Percentiles rank a stretch among this genome's conserved stretches.
phyloP scores from a whole-genome alignment of 768 basidiomycete species.

The Lepiota venenata region DNA sequence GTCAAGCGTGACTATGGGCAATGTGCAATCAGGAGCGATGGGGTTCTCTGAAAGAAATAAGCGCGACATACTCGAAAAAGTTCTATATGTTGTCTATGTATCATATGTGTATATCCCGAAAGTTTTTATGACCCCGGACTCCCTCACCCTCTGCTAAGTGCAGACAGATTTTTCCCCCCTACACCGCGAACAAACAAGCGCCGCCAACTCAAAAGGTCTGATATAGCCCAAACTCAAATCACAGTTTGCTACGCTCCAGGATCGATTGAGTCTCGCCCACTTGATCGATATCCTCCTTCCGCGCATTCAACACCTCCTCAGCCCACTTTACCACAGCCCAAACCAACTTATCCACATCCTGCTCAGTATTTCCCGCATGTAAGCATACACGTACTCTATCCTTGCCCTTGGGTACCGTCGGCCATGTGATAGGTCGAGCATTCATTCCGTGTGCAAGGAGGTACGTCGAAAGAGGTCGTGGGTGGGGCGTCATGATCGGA shows the following conservation, averaged over 20 bases:
- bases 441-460: constrained; percentile 55
- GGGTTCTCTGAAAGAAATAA: constrained; percentile 23
- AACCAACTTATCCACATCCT: constrained; percentile 60
- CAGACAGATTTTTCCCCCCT: too few relatives aligned
- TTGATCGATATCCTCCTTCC: constrained; percentile 1
- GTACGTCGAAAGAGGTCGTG: constrained; percentile 71
- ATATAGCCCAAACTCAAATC: too few relatives aligned
- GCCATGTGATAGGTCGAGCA: constrained; percentile 78
- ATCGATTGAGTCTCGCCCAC: too few relatives aligned
- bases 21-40: constrained; percentile 64
- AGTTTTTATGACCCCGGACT: too few relatives aligned
- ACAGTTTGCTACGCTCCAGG: too few relatives aligned
- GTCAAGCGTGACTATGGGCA: constrained; percentile 58
- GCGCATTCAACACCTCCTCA: constrained; percentile 27
- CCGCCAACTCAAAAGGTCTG: too few relatives aligned
- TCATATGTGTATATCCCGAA: too few relatives aligned
- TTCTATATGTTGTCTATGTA: too few relatives aligned
- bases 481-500: constrained; percentile 74
- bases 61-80: too few relatives aligned
- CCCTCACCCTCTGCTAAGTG: too few relatives aligned
- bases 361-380: constrained; percentile 68
- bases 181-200: background rate
- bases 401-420: constrained; percentile 85
- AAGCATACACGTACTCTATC: constrained; percentile 89
- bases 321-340: constrained; percentile 49